Evolutionary conservation across 176 grass and related monocot species (phyloP), one percentile per base, ranked within the genome.

Genomic region (Puya raimondii): DNA sequence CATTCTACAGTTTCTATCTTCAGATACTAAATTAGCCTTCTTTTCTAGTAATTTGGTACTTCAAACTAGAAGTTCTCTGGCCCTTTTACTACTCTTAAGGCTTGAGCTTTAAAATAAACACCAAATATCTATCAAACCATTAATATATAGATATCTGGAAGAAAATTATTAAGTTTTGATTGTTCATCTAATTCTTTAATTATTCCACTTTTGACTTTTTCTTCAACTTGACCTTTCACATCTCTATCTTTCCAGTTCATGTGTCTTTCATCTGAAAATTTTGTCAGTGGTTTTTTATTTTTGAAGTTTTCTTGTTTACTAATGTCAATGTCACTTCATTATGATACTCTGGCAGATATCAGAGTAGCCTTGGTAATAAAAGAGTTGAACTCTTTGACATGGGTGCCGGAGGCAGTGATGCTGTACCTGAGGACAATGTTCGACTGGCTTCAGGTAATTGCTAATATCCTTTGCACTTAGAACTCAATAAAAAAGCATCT

Each of bases 331-430:
- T 61, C 56, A 10, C 21, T 8, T 10, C 16, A 61, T 61, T 61
- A 20, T 61, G 56, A 22, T 61, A 20, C 26, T 72, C 2, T 80
- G 63, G 1, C 74, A 99, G 95, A 70, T 99, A 99, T 79, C 95
- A 99, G 81, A 94, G 87, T 71, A 94, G 75, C 75, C 87, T 99
- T 3, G 95, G 95, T 80, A 94, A 94, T 71, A 99, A 94, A 78
- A 90, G 95, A 86, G 84, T 99, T 52, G 95, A 99, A 61, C 70
- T 99, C 50, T 99, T 99, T 2, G 95, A 99, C 21, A 61, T 61
- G 66, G 83, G 83, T 76, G 77, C 87, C 18, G 95, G 86, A 76
- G 81, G 82, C 27, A 94, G 80, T 14, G 86, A 89, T 54, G 83
- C 88, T 29, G 61, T 73, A 25, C 33, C 83, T 22, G 90, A 94